Evolutionary conservation across 179 eudicot species (phyloP).

Genomic region (Pouteria campechiana): DNA sequence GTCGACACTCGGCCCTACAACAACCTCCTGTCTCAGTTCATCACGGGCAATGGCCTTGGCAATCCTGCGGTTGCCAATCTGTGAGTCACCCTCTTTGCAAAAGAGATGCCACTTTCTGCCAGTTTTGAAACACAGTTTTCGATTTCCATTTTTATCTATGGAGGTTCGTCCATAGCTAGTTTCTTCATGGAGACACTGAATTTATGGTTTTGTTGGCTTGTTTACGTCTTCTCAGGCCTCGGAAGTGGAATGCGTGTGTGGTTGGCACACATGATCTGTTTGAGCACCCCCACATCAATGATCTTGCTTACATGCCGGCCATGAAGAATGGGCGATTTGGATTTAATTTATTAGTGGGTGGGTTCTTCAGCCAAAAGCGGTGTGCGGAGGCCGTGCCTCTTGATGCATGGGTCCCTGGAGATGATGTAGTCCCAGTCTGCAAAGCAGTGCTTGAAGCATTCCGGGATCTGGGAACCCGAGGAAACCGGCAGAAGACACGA

Average conservation of each 20-base stretch:
- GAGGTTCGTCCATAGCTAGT: no score
- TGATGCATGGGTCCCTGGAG: conserved; percentile 91
- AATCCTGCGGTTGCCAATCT: conserved; percentile 59
- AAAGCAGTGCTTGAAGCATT: conserved; percentile 79
- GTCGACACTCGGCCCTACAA: conserved; percentile 80
- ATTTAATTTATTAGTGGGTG: conserved; percentile 84
- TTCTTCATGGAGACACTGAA: no score
- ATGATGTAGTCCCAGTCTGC: conserved; percentile 60
- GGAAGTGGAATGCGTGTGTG: conserved; percentile 97
- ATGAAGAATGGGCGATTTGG: conserved; percentile 71
- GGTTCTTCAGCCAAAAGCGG: conserved; percentile 88
- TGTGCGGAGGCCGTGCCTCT: conserved; percentile 94
- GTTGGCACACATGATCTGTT: conserved; percentile 90
- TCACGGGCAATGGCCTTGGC: conserved; percentile 77
- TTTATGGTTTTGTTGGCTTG: not conserved
- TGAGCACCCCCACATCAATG: conserved; percentile 96
- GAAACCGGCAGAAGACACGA: conserved; percentile 81
- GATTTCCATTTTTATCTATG: not conserved
- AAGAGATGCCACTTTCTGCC: no score
- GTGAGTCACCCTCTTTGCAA: conserved; percentile 25
- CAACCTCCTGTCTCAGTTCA: conserved; percentile 62
- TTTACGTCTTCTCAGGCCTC: conserved; percentile 40
- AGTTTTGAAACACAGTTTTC: not conserved
- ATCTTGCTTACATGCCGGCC: conserved; percentile 96
- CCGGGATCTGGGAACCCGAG: conserved; percentile 86